phyloP scores from a whole-genome alignment of 352 stramenopile genomes.

The Globisporangium rhizosaccharum region DNA sequence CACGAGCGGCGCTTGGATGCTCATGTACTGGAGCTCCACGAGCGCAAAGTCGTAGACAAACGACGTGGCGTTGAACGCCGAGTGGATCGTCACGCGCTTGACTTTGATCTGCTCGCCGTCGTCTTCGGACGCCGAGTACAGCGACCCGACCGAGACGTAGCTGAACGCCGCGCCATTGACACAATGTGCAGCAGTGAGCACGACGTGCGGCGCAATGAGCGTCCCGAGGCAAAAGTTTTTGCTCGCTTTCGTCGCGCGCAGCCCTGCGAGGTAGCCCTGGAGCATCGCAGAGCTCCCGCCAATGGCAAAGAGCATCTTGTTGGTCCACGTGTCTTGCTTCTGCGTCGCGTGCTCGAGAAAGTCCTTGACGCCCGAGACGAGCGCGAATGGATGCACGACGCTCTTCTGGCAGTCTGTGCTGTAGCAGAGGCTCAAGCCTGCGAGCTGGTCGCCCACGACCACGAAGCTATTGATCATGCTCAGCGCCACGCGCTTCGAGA shows the following conservation, averaged over 20 bases:
- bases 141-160: conserved; percentile 27
- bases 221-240: conserved; percentile 30
- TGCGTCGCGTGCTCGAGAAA: conserved; percentile 21
- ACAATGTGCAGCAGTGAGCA: conserved; percentile 36
- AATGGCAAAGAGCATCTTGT: conserved; percentile 13
- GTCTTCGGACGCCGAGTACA: conserved; percentile 14
- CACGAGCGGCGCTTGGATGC: conserved; percentile 24
- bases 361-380: conserved; percentile 14
- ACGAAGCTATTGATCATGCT: conserved; percentile 20
- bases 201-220: conserved; percentile 26
- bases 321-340: conserved; percentile 14
- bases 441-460: conserved; percentile 22
- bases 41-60: conserved; percentile 29
- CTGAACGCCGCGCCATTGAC: conserved; percentile 13
- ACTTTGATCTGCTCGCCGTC: conserved; percentile 43
- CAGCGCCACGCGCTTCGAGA: conserved; percentile 12
- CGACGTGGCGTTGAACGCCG: conserved; percentile 15
- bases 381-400: conserved; percentile 16
- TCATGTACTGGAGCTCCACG: conserved; percentile 35
- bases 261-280: conserved; percentile 22
- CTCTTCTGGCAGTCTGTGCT: neutral
- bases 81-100: conserved; percentile 22
- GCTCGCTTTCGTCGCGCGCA: conserved; percentile 15
- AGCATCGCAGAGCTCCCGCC: conserved; percentile 14
- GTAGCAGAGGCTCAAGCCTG: conserved; percentile 17